Conservation (phyloP, 306 rosid genomes). For the Alnus glutinosa region DNA sequence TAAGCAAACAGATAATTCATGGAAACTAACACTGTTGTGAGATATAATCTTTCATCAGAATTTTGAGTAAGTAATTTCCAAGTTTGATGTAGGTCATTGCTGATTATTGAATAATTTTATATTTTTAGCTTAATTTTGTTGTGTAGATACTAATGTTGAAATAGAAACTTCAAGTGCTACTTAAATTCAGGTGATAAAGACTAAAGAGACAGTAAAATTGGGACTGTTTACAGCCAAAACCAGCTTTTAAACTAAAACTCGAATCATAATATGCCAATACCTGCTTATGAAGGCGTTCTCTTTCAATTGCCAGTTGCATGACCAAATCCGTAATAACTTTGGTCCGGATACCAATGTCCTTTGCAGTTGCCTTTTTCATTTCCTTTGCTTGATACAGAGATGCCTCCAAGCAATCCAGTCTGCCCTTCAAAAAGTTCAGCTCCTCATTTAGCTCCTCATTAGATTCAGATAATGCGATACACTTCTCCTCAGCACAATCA, state of each 20-base stretch:
- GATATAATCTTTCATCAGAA: background rate
- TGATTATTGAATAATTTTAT: background rate
- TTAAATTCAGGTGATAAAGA: background rate
- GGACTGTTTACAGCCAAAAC: background rate
- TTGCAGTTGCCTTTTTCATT: conserved; percentile 64
- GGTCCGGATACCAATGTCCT: conserved; percentile 55
- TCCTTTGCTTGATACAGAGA: conserved; percentile 70
- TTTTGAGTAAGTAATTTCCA: background rate
- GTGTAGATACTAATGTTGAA: background rate
- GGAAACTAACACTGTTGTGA: background rate
- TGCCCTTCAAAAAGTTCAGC: conserved; percentile 56
- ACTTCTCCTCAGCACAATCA: conserved; percentile 72
- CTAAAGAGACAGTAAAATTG: background rate
- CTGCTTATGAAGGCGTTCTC: conserved; percentile 91
- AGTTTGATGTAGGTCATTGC: background rate
- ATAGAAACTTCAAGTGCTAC: background rate
- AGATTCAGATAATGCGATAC: conserved; percentile 70
- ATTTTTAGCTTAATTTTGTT: background rate
- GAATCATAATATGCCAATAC: conserved; percentile 42
- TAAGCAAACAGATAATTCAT: background rate
- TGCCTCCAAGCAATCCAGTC: conserved; percentile 63
- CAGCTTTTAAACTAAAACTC: conserved; percentile 14
- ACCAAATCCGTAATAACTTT: conserved; percentile 61
- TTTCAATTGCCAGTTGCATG: conserved; percentile 78
- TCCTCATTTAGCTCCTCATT: conserved; percentile 69